A percentile compares a stretch with the other conserved stretches of the same genome.
Conservation (phyloP, 306 rosid species). For the Leucaena leucocephala region DNA sequence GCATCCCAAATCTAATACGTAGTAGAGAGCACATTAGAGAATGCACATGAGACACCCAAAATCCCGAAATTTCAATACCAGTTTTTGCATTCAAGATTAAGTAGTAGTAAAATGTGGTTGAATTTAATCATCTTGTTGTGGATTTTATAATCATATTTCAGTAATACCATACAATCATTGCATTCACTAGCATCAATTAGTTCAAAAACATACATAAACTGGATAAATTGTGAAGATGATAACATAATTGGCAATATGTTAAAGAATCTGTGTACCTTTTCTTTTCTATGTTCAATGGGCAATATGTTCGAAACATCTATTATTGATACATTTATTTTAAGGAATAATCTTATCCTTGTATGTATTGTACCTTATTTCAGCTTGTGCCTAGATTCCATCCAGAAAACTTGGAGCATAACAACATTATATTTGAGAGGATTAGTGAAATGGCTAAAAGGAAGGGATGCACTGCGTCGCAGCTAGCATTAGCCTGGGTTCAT, state of each 20-base stretch:
- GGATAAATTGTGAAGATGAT: not conserved
- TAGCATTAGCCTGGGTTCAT: conserved; percentile 73
- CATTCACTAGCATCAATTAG: not conserved
- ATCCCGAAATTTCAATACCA: not conserved
- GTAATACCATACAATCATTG: not conserved
- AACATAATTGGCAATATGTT: not conserved
- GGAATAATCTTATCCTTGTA: not conserved
- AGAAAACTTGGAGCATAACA: conserved; percentile 64
- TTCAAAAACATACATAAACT: not conserved
- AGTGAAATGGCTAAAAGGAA: conserved; percentile 61
- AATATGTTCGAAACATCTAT: not conserved
- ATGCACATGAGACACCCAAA: no score
- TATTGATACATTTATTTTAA: not conserved
- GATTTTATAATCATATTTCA: not conserved
- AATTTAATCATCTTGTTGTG: not conserved
- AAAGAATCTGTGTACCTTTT: not conserved
- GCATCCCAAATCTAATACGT: no score
- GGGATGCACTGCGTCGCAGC: conserved; percentile 66
- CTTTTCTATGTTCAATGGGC: not conserved
- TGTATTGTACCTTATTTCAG: conserved; percentile 29
- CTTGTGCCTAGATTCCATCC: conserved; percentile 54
- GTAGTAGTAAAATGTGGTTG: not conserved
- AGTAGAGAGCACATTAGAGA: no score
- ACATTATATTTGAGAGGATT: conserved; percentile 60
- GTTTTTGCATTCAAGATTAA: not conserved